Percentiles rank a stretch among this genome's conserved stretches.
Conservation (phyloP, 2,329 filamentous ascomycete species). For the Talaromyces piceae region DNA sequence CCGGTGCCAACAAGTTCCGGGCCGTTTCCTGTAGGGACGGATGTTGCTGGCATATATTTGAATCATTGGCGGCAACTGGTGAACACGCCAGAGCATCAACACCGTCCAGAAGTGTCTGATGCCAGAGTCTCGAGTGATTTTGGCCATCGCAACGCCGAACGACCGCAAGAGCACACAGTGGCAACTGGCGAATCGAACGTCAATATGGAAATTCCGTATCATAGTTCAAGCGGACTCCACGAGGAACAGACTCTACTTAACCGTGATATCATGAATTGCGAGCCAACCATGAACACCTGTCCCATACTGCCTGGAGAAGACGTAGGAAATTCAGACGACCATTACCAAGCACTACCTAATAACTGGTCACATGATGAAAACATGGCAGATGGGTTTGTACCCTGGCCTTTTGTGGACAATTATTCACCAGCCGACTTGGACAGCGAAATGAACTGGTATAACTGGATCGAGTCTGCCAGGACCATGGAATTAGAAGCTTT, state of each 20-base stretch:
- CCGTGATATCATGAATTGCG: neutral
- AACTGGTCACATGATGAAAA: neutral
- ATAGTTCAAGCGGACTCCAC: neutral
- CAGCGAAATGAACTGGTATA: conserved; percentile 31
- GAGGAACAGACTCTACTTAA: neutral
- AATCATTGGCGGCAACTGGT: conserved; percentile 26
- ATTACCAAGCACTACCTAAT: neutral
- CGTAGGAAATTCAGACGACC: neutral
- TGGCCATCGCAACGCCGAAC: neutral
- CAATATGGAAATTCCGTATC: neutral
- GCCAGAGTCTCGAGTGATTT: neutral
- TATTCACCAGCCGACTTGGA: conserved; percentile 22
- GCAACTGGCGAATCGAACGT: neutral
- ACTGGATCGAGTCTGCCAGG: conserved; percentile 32
- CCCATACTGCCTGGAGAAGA: neutral
- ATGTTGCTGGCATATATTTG: conserved; percentile 16
- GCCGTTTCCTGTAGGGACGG: conserved; percentile 15
- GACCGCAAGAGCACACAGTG: neutral
- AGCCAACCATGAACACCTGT: neutral
- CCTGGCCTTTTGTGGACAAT: conserved; percentile 19
- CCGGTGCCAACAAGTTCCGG: conserved; percentile 22
- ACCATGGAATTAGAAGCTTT: conserved; percentile 13
- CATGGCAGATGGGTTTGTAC: conserved; percentile 12
- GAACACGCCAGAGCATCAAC: neutral
- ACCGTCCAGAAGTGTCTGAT: neutral